Evolutionary conservation across 2,329 filamentous ascomycete genomes (phyloP).

Genomic region (Myriosclerotinia duriaeana): DNA sequence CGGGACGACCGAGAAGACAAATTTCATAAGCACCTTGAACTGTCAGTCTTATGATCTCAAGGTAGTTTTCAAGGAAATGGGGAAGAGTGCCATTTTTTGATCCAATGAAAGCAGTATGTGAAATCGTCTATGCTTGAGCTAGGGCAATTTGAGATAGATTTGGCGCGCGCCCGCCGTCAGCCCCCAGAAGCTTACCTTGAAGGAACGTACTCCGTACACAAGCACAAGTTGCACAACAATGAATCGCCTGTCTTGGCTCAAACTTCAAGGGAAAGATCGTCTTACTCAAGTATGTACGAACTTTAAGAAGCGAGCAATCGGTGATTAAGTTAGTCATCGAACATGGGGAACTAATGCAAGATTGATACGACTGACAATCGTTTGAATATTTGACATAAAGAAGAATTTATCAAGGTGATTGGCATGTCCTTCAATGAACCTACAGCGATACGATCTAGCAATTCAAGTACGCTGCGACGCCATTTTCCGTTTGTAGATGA

Average conservation of each 20-base stretch:
- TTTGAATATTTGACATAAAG: too few species aligned
- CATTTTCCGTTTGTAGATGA: neutral
- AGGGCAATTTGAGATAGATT: neutral
- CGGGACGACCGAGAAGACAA: too few species aligned
- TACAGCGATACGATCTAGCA: neutral
- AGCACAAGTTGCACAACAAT: neutral
- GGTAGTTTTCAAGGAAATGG: neutral
- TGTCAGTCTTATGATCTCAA: too few species aligned
- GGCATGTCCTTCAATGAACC: neutral
- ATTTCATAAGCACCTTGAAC: too few species aligned
- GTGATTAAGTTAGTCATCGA: neutral
- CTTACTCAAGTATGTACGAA: neutral
- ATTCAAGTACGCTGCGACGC: neutral
- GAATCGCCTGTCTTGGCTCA: neutral
- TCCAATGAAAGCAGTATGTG: neutral
- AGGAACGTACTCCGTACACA: neutral
- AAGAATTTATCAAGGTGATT: too few species aligned
- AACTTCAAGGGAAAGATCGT: constrained; percentile 3
- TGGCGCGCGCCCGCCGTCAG: constrained; percentile 6
- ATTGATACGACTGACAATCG: too few species aligned
- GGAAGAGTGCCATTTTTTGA: neutral
- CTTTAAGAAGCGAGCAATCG: too few species aligned
- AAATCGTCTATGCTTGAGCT: neutral
- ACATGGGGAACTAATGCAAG: neutral
- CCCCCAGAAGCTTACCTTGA: neutral